Evolutionary conservation across 352 stramenopile species (phyloP).

Genomic region (Blastocystis sp.): DNA sequence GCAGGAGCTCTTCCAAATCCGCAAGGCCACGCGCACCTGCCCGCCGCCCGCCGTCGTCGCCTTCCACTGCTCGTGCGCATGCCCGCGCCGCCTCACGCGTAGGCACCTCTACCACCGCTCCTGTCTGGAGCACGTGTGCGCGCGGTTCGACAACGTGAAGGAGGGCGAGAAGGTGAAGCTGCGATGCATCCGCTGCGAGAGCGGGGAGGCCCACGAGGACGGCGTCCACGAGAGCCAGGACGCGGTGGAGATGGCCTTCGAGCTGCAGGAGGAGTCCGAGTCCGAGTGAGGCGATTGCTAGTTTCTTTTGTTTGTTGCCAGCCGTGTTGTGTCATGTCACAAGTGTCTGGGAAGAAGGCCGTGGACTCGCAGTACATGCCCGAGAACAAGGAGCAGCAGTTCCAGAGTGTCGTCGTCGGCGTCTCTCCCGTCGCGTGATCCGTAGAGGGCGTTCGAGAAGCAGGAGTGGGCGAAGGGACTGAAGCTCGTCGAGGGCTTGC

Average conservation of each 20-base stretch:
- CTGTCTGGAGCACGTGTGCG: constrained; percentile 57
- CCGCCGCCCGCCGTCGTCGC: constrained; percentile 38
- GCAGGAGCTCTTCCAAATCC: constrained; percentile 62
- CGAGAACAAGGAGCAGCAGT: constrained; percentile 45
- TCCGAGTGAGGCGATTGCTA: constrained; percentile 14
- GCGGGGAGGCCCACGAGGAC: constrained; percentile 24
- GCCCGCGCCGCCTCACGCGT: neutral
- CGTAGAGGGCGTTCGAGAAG: constrained; percentile 63
- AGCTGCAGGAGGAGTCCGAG: constrained; percentile 20
- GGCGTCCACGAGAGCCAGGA: neutral
- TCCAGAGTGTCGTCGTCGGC: constrained; percentile 44
- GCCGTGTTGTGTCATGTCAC: neutral
- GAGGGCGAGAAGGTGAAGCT: constrained; percentile 46
- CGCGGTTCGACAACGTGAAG: constrained; percentile 19
- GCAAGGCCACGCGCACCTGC: constrained; percentile 54
- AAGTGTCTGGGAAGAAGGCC: neutral
- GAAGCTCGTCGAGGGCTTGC: constrained; percentile 14
- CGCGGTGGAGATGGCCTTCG: constrained; percentile 12
- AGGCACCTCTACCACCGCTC: constrained; percentile 31
- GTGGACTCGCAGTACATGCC: constrained; percentile 28
- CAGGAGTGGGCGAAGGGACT: constrained; percentile 58
- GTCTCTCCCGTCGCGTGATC: neutral
- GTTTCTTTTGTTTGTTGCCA: constrained; percentile 20
- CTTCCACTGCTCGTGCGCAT: constrained; percentile 28
- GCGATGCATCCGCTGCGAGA: constrained; percentile 64